phyloP scores from a whole-genome alignment of 23 red algal genomes.

The Gracilaria caudata region DNA sequence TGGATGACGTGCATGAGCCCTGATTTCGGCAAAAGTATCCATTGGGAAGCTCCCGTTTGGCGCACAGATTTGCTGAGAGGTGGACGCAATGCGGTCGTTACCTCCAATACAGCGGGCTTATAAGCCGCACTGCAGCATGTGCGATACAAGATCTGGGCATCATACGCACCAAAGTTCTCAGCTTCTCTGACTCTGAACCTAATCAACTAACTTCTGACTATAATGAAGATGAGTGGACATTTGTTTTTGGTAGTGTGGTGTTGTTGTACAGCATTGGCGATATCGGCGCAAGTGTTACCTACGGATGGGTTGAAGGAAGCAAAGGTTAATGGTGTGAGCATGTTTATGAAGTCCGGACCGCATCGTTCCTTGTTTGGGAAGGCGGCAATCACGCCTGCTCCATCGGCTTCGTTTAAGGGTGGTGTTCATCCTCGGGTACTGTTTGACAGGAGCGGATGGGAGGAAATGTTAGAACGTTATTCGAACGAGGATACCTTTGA shows the following conservation, averaged over 20 bases:
- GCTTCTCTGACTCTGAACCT: not conserved
- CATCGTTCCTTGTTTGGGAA: conserved; percentile 26
- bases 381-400: conserved; percentile 42
- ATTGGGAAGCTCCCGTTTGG: no score
- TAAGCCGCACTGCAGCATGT: not conserved
- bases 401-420: not conserved
- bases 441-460: conserved; percentile 14
- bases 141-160: not conserved
- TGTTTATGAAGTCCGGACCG: conserved; percentile 7
- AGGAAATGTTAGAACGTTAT: conserved; percentile 29
- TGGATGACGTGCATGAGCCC: no score
- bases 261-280: not conserved
- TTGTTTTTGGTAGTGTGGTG: not conserved
- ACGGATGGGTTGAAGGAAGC: not conserved
- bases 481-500: conserved; percentile 21
- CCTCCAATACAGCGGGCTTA: no score
- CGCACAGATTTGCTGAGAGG: no score
- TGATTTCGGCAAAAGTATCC: no score
- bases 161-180: not conserved
- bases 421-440: conserved; percentile 46
- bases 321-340: not conserved
- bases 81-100: no score
- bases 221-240: not conserved
- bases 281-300: not conserved
- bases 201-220: not conserved